Base-by-base conservation (phyloP, 805 yeast genomes). In the Metschnikowia vanudenii region DNA sequence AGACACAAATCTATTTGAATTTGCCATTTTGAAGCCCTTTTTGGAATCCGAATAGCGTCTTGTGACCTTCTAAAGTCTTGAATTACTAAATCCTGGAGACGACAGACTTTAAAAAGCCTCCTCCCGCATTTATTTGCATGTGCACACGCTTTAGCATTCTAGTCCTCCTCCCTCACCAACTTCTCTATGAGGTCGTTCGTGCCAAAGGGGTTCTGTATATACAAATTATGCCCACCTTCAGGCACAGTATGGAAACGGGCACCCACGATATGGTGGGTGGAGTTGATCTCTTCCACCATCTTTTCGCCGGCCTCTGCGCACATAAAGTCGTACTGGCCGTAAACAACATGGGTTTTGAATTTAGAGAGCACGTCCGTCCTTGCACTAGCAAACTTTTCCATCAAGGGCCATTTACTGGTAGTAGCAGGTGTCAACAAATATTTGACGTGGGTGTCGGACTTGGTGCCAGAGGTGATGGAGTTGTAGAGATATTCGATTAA, bases 291-390 rank as follows among this genome's bases (percentile, higher is more conserved):
- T 2, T 56, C 49, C n/a, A 59, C 64, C 43, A 73, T 51, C 37
- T 60, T 64, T 17, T 52, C 45, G 4, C 85, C 85, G 0, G 85
- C 84, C 34, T 69, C 73, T 1, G 73, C 63, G 56, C 81, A 75
- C 94, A 85, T 86, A 74, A 87, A 86, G 59, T 87, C 95, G 52
- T 72, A 79, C 52, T 82, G 78, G 0, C 94, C 95, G 61, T 85
- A 87, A 8, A 78, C 57, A 62, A 81, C 68, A 54, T 80, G 60
- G 2, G 76, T 67, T 37, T 69, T 63, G 41, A 69, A 67, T 11
- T 56, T 11, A 54, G 47, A 17, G 74, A 62, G 12, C 60, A 53
- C 8, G 61, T 56, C 47, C 4, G 16, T 31, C 2, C 33, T 16
- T 8, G 56, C 48, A 5, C 29, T 12, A n/a, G 41, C 42, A 31